Base-by-base conservation (phyloP, 2,329 filamentous ascomycete species). In the Blastomyces silverae region DNA sequence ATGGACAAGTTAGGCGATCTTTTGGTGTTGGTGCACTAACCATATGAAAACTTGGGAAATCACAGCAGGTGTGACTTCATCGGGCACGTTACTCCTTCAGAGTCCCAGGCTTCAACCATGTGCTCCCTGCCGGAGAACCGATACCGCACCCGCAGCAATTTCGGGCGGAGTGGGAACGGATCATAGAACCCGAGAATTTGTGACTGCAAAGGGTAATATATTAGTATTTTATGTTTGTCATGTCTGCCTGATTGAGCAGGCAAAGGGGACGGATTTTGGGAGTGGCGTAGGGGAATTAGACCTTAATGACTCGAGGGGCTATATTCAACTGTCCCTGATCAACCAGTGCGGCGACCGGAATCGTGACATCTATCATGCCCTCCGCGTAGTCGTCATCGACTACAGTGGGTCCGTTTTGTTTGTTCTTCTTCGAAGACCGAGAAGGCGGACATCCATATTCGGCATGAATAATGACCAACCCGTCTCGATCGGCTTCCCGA, bases 121-220 rank as follows among this genome's bases (percentile, higher is more conserved):
- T 79, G 78, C 37, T 75, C 73, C 53, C 69, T 72, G 2, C 74
- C 74, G 53, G 72, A 72, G 69, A 78, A 80, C n/a, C 56, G 71
- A 66, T 80, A 80, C 74, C 76, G 75, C 56, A 80, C 72, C 67
- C 71, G 76, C 66, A 80, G 65, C 25, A 66, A 72, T 67, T 80
- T 80, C 22, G 75, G 73, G 48, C 74, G 66, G 25, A 79, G 70
- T 34, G 78, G 78, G 6, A 77, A 76, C 25, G 78, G 78, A 59
- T 80, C 78, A 64, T 78, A 72, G 70, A 80, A 80, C 0, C 78
- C 78, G 22, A 78, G 66, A 25, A 79, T 75, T 67, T 79, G 72
- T 65, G 75, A 77, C 78, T 79, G 65, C 56, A 20, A 52, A 31
- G n/a, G n/a, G 17, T 2, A 13, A 46, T 37, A 13, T 22, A 62